phyloP scores from a whole-genome alignment of 805 yeast species.

The Saturnispora quitensis region DNA sequence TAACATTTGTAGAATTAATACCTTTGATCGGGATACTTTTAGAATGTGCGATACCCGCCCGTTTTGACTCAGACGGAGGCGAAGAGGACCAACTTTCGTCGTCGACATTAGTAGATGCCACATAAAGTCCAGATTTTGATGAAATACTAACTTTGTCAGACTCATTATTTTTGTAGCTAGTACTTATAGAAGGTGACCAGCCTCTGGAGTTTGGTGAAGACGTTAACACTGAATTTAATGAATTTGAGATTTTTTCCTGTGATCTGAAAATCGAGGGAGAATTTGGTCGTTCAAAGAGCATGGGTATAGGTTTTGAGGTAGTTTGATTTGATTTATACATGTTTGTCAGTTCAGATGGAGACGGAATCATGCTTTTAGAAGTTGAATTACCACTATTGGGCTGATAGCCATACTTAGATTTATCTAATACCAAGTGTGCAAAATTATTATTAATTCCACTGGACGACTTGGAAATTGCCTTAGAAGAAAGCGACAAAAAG shows the following conservation, averaged over 20 bases:
- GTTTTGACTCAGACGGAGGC: background rate
- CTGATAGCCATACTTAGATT: background rate
- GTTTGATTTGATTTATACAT: background rate
- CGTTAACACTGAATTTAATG: background rate
- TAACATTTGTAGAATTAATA: constrained; percentile 10
- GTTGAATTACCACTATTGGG: background rate
- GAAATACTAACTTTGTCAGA: constrained; percentile 1
- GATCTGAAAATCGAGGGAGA: constrained; percentile 14
- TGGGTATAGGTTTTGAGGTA: constrained; percentile 13
- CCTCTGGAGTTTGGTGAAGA: constrained; percentile 6
- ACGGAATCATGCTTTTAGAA: background rate
- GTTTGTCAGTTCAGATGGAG: background rate
- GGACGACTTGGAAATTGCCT: background rate
- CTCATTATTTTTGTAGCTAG: constrained; percentile 1
- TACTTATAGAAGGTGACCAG: constrained; percentile 6
- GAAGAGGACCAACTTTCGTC: background rate
- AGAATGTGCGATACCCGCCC: constrained; percentile 7
- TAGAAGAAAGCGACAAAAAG: constrained; percentile 3
- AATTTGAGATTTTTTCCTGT: background rate
- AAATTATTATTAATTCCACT: background rate
- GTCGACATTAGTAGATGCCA: background rate
- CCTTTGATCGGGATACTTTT: constrained; percentile 11
- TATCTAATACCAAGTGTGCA: background rate
- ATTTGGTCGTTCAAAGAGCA: constrained; percentile 10
- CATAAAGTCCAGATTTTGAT: background rate